A percentile compares a stretch with the other conserved stretches of the same genome.
These are phyloP conservation scores for Termitomyces sp. DNA, from an alignment of 768 basidiomycete genomes.

Conservation along the genomic window DNA sequence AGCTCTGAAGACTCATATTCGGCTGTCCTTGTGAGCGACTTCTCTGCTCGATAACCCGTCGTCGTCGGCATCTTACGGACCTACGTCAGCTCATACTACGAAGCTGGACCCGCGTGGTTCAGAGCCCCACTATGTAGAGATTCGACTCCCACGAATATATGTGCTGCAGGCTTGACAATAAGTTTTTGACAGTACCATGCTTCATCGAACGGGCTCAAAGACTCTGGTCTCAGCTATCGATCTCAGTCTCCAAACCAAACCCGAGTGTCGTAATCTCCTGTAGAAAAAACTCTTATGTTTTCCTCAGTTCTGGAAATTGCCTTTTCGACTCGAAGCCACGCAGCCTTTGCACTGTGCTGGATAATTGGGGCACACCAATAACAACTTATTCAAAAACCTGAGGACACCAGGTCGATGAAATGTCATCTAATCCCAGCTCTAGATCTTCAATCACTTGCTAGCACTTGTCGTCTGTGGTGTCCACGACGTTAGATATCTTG, in stretches of 20 bases:
- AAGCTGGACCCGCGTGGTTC: neutral
- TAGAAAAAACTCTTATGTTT: neutral
- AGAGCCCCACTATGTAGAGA: neutral
- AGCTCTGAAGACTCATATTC: neutral
- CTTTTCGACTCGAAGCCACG: neutral
- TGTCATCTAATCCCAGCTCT: neutral
- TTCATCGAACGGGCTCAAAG: neutral
- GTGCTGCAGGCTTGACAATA: neutral
- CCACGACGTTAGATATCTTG: neutral
- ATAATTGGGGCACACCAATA: neutral
- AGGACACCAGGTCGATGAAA: neutral
- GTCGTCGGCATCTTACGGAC: neutral
- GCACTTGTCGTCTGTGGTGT: neutral
- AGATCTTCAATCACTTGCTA: neutral
- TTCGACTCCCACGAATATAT: neutral
- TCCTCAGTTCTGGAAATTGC: neutral
- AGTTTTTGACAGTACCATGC: neutral
- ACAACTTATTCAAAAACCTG: neutral
- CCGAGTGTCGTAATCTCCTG: neutral
- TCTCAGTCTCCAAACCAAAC: neutral
- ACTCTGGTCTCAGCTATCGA: neutral
- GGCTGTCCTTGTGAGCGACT: neutral
- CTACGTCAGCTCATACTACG: neutral
- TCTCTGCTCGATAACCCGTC: neutral
- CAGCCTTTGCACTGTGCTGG: neutral